These are phyloP conservation scores for Exophiala oligosperma DNA, from an alignment of 2,329 filamentous ascomycete species.

Conservation along the genomic window DNA sequence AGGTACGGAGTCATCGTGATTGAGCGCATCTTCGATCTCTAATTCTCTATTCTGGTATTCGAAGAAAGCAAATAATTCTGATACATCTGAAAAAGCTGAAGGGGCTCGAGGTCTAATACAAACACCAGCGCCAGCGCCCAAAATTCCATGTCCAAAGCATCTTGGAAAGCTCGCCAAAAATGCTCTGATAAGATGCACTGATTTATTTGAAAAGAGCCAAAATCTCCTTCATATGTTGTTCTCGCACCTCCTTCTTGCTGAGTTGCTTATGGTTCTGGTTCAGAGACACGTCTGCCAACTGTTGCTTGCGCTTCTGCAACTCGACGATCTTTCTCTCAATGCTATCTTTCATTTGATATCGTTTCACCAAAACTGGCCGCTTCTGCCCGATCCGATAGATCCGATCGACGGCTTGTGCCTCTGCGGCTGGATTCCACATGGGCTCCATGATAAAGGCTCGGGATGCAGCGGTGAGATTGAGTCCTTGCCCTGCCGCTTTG, in stretches of 20 bases:
- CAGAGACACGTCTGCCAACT: slow-evolving; percentile 84
- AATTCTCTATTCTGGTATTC: too few relatives aligned
- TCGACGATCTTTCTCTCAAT: slow-evolving; percentile 94
- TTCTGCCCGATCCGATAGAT: slow-evolving; percentile 90
- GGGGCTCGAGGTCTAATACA: background rate
- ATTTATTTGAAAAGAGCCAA: slow-evolving; percentile 28
- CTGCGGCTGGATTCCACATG: slow-evolving; percentile 92
- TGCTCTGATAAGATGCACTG: too few relatives aligned
- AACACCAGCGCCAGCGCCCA: background rate
- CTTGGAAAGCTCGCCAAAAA: too few relatives aligned
- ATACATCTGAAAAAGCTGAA: background rate
- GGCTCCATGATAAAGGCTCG: slow-evolving; percentile 97
- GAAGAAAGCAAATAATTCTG: too few relatives aligned
- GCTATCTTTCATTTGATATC: slow-evolving; percentile 85
- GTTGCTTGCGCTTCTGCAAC: slow-evolving; percentile 89
- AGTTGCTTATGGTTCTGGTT: slow-evolving; percentile 51
- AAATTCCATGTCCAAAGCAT: too few relatives aligned
- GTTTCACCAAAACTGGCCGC: slow-evolving; percentile 79
- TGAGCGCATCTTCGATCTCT: too few relatives aligned
- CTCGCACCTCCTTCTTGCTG: slow-evolving; percentile 29
- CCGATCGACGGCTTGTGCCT: slow-evolving; percentile 91
- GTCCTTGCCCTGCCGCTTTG: slow-evolving; percentile 84
- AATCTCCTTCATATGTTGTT: slow-evolving; percentile 30
- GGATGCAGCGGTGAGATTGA: slow-evolving; percentile 84
- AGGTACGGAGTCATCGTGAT: too few relatives aligned